Evolutionary conservation across 768 basidiomycete species (phyloP), one percentile per base, ranked within the genome.

Genomic region (Tulasnella sp.): DNA sequence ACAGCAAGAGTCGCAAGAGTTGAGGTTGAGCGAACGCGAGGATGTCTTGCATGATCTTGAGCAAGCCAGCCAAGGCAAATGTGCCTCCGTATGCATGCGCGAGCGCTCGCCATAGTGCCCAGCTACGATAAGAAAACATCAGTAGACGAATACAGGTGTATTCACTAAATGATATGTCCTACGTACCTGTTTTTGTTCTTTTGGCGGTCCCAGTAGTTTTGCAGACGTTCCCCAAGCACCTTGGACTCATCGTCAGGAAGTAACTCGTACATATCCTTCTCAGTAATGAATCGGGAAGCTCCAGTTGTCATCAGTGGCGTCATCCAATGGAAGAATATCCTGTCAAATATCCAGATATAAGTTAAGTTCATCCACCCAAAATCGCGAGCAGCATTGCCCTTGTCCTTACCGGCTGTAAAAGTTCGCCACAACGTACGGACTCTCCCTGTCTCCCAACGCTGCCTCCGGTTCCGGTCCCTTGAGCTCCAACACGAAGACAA

Each of bases 1-100:
- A 72, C 52, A 97, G 75, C 3, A 98, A 74, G 66, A 81, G 77
- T 5, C 88, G 81, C 23, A 98, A 79, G 1, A 96, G 76, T 67
- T 92, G 85, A 0, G 95, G 95, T 68, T 97, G 94, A 5, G 82
- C 69, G 71, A 96, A 97, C 0, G 83, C 81, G 19, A 97, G 74
- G 26, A 74, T 72, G 68, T 98, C 95, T 68, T 93, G 89, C 1
- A 78, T 30, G n/a, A 87, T 61, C 71, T 95, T 96, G 50, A 94
- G 74, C 21, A 68, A 49, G 0, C 75, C 78, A 0, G 86, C 88
- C 29, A 76, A 64, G 1, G 75, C 72, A 64, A 86, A 95, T 0
- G 88, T 86, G 0, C 79, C 75, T 0, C 94, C 95, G 65, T 88
- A 98, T 0, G 93, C 80, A 4, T 78, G 64, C 47, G 81, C 81